Conservation (phyloP, 768 basidiomycete genomes). For the Serendipita sp. region DNA sequence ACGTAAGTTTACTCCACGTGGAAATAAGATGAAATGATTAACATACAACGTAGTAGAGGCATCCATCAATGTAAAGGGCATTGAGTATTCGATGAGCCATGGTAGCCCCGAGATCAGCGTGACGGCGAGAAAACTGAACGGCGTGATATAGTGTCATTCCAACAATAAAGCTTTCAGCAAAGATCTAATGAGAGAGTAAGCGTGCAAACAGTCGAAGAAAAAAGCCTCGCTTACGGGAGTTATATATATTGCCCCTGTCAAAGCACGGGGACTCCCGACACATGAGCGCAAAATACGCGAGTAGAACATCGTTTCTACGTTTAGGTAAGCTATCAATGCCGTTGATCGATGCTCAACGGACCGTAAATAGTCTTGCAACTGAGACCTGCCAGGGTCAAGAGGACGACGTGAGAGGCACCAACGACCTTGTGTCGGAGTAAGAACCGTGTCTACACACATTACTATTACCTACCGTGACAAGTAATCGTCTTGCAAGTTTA, state of each 20-base stretch:
- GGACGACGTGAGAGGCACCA: too few relatives aligned
- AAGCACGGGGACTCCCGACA: background rate
- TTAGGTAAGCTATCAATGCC: too few relatives aligned
- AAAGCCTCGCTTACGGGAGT: background rate
- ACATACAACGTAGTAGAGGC: background rate
- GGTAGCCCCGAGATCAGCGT: background rate
- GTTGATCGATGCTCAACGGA: too few relatives aligned
- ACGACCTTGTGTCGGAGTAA: too few relatives aligned
- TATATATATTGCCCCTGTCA: background rate
- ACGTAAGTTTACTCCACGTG: background rate
- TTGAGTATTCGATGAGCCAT: background rate
- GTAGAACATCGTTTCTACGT: background rate
- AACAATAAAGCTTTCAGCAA: background rate
- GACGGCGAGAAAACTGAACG: background rate
- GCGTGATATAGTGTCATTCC: background rate
- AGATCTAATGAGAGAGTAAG: background rate
- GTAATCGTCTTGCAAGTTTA: too few relatives aligned
- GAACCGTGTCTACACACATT: too few relatives aligned
- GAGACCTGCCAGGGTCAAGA: too few relatives aligned
- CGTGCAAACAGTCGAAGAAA: background rate
- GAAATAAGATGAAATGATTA: background rate
- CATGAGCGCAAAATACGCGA: background rate
- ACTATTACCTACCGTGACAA: too few relatives aligned
- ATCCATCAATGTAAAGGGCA: background rate
- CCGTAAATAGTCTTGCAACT: too few relatives aligned